These are phyloP conservation scores for Pleoardoris graminearum DNA, from an alignment of 2,329 filamentous ascomycete genomes.

Conservation along the genomic window DNA sequence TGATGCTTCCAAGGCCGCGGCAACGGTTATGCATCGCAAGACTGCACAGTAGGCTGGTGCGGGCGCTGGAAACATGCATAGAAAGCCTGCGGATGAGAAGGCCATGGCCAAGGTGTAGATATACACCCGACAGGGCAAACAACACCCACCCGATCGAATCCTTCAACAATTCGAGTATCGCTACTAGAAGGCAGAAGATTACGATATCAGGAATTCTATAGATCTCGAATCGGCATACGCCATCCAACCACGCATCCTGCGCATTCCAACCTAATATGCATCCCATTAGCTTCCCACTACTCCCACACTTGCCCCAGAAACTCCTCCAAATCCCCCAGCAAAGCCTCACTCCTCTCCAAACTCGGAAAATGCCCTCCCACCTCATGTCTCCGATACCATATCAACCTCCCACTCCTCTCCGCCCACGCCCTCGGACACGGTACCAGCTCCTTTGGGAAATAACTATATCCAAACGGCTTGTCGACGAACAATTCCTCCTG, in stretches of 20 bases:
- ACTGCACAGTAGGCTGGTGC: slow-evolving; percentile 21
- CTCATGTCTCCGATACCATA: slow-evolving; percentile 43
- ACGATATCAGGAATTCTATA: no score
- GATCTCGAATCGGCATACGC: no score
- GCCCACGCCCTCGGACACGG: slow-evolving; percentile 48
- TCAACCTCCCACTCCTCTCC: slow-evolving; percentile 43
- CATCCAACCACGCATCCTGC: neutral
- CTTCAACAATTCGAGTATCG: no score
- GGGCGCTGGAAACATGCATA: slow-evolving; percentile 20
- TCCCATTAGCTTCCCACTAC: no score
- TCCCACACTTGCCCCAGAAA: slow-evolving; percentile 46
- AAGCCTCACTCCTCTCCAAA: slow-evolving; percentile 48
- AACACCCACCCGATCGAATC: no score
- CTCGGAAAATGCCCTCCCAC: slow-evolving; percentile 55
- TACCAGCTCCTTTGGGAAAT: slow-evolving; percentile 49
- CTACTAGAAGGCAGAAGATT: no score
- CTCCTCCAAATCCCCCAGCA: slow-evolving; percentile 52
- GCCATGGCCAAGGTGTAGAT: slow-evolving; percentile 7
- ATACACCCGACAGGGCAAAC: no score
- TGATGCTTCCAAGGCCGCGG: slow-evolving; percentile 37
- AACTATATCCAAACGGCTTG: slow-evolving; percentile 51
- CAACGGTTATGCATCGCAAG: slow-evolving; percentile 44
- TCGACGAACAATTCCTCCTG: slow-evolving; percentile 32
- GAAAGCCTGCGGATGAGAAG: slow-evolving; percentile 13
- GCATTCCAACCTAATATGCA: neutral